Evolutionary conservation across 139 green algal genomes (phyloP).

Genomic region (Volvox reticuliferus): DNA sequence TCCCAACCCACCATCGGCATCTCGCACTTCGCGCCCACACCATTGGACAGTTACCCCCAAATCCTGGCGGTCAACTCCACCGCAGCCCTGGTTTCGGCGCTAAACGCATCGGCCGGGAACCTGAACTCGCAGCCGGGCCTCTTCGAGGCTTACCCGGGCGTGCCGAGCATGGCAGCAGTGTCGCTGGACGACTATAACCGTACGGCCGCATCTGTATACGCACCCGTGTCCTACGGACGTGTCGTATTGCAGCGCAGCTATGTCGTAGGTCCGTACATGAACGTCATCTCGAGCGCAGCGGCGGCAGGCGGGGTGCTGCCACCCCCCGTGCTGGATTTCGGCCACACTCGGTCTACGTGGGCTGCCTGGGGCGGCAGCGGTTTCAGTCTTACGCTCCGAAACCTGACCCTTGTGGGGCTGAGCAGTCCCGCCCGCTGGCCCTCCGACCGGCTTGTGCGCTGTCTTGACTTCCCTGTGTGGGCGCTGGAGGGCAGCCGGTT

Average conservation of each 20-base stretch:
- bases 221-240: slow-evolving; percentile 12
- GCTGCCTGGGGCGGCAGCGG: not conserved
- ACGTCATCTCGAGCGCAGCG: not conserved
- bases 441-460: slow-evolving; percentile 13
- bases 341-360: not conserved
- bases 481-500: not conserved
- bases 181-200: not conserved
- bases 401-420: slow-evolving; percentile 36
- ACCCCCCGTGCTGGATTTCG: not conserved
- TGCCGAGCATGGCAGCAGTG: not conserved
- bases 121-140: not conserved
- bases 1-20: not conserved
- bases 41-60: slow-evolving; percentile 27
- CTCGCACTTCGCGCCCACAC: not conserved
- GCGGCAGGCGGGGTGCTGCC: no score
- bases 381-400: slow-evolving; percentile 14
- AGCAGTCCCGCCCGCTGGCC: slow-evolving; percentile 24
- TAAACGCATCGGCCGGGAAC: not conserved
- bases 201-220: not conserved
- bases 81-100: not conserved
- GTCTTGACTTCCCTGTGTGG: slow-evolving; percentile 44
- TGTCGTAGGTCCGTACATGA: not conserved
- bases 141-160: slow-evolving; percentile 18
- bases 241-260: slow-evolving; percentile 24
- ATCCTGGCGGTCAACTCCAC: not conserved